A percentile compares a stretch with the other conserved stretches of the same genome.
phyloP scores from a whole-genome alignment of 495 filamentous ascomycete genomes.

The Lentithecium fluviatile region DNA sequence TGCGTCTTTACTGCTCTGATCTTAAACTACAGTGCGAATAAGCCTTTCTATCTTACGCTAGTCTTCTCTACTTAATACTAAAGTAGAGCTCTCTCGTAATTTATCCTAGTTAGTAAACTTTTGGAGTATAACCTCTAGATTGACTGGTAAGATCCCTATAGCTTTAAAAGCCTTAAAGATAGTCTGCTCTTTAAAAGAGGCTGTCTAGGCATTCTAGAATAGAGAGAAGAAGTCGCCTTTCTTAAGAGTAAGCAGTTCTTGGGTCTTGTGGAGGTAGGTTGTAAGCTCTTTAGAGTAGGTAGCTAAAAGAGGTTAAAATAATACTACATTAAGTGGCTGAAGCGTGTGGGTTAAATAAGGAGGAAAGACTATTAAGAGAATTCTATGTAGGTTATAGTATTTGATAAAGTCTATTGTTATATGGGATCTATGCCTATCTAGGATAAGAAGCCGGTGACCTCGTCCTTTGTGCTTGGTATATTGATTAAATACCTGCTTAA shows the following conservation, averaged over 20 bases:
- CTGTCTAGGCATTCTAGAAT: background rate
- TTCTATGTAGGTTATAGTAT: conserved; percentile 13
- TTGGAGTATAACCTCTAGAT: background rate
- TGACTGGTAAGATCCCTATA: background rate
- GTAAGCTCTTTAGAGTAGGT: background rate
- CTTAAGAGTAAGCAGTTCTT: background rate
- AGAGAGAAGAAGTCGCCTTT: background rate
- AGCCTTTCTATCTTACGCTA: background rate
- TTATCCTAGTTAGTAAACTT: background rate
- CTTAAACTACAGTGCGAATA: background rate
- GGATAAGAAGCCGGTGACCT: conserved; percentile 26
- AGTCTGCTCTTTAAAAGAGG: background rate
- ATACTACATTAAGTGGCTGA: conserved; percentile 26
- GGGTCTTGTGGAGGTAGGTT: background rate
- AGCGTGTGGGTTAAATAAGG: conserved; percentile 30
- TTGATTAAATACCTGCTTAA: too few species aligned
- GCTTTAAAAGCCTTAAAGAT: background rate
- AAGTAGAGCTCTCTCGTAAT: background rate
- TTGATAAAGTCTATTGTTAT: conserved; percentile 30
- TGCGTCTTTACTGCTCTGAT: background rate
- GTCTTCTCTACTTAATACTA: background rate
- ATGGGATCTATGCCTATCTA: conserved; percentile 30
- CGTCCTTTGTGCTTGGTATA: conserved; percentile 28
- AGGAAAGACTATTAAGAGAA: conserved; percentile 23
- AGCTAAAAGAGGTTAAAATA: background rate